Base-by-base conservation (phyloP, 768 basidiomycete genomes). In the Russula emetica region DNA sequence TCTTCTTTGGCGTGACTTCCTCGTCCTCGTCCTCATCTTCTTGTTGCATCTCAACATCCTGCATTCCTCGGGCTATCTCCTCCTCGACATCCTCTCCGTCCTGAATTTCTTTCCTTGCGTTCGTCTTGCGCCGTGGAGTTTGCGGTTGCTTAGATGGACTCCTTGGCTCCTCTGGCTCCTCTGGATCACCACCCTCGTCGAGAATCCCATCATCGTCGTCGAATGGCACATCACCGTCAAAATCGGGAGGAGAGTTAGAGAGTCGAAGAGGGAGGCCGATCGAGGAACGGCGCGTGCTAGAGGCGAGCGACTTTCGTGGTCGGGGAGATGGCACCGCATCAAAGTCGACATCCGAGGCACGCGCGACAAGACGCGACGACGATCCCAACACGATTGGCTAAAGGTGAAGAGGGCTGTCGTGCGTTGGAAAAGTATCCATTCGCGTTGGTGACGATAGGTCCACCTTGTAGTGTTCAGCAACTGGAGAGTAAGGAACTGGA, bases 21-120 rank as follows among this genome's bases (percentile, higher is more conserved):
- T 73, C 71, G 2, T 79, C 75, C 24, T 73, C 72, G 18, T 75
- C 75, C 24, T 73, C 72, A 16, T 75, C 74, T 18, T 52, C 53
- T 28, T 54, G 63, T 34, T 63, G 66, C 52, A 64, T 59, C 3
- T 73, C 74, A 1, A 70, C 52, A 5, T 73, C 72, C 11, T 67
- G 60, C 7, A 80, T 63, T 20, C 76, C 76, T 51, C 71, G 74
- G n/a, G 72, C 72, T 30, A 79, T 77, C 50, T 80, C 79, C n/a
- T 79, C 76, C 62, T 79, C 78, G 22, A 78, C 59, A 5, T 72
- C 69, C 38, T 61, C 61, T 38, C 69, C 20, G n/a, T 63, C 36
- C 40, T 62, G 70, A 1, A 61, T 63, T 20, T 60, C 67, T 20
- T 68, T 66, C 20, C 67, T 64, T 5, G 72, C 77, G 61, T 76